phyloP scores from a whole-genome alignment of 805 yeast species.

The Spathaspora sp. region DNA sequence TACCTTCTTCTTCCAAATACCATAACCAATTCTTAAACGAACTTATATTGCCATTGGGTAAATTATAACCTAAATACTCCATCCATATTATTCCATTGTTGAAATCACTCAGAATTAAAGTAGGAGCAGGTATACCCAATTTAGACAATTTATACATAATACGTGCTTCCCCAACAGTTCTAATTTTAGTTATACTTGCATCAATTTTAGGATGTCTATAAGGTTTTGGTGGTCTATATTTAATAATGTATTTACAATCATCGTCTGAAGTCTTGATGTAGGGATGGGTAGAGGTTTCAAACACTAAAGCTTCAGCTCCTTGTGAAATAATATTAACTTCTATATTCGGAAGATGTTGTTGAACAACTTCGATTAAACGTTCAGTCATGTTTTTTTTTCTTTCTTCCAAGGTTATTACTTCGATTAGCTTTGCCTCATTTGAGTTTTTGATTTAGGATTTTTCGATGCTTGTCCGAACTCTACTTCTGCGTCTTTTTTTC shows the following conservation, averaged over 20 bases:
- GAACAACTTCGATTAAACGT: conserved; percentile 42
- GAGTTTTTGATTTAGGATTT: background rate
- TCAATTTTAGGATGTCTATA: conserved; percentile 87
- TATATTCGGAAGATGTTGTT: conserved; percentile 42
- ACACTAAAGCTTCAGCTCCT: conserved; percentile 89
- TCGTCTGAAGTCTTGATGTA: conserved; percentile 37
- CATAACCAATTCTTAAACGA: conserved; percentile 74
- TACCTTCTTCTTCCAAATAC: conserved; percentile 42
- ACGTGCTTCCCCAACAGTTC: conserved; percentile 85
- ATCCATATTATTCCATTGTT: conserved; percentile 82
- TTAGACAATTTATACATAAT: conserved; percentile 54
- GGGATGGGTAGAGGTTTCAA: conserved; percentile 62
- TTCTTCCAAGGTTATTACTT: background rate
- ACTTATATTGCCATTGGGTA: conserved; percentile 52
- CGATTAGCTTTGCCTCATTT: background rate
- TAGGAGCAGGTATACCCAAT: conserved; percentile 67
- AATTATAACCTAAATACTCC: conserved; percentile 64
- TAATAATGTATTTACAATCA: conserved; percentile 52
- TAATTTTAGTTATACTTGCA: conserved; percentile 64
- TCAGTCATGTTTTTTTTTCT: conserved; percentile 58
- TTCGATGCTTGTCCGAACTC: background rate
- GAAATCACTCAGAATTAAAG: conserved; percentile 71
- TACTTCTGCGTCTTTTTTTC: background rate
- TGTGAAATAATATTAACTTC: conserved; percentile 63
- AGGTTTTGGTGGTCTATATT: conserved; percentile 85